Base-by-base conservation (phyloP, 1,139 yeast species). In the Taphrina sp. region DNA sequence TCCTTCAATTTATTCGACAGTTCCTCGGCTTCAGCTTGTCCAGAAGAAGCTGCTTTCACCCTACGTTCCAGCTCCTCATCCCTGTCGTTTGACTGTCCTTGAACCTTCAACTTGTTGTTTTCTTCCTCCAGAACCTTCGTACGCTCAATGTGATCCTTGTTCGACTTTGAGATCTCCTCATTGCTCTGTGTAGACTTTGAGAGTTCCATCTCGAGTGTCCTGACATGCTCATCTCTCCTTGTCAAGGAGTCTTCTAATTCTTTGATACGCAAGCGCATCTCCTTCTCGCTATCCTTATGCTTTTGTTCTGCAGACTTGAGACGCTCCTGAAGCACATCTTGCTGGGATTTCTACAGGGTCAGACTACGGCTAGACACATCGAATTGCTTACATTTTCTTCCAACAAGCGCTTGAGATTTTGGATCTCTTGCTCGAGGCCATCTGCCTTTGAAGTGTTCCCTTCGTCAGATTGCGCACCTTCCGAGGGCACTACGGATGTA, bases 151-250 rank as follows among this genome's bases (percentile, higher is more conserved):
- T 52, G 23, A 29, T 42, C 46, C 26, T 28, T 24, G 10, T 23
- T 34, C 22, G 52, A 17, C 4, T 14, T 2, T 16, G 24, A 16
- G 12, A 23, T 33, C 5, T 35, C 24, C n/a, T 45, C 42, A 3
- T 26, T 31, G n/a, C 35, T 29, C 35, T 45, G 43, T 19, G 39
- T 17, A 7, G 31, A 5, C 19, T 43, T 43, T 5, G 47, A 43
- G 20, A 43, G 19, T 12, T 43, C 47, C 24, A 43, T 36, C 38
- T 43, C 47, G 7, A 43, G 29, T 5, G 36, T 31, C 19, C 31
- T 36, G 26, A 43, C 38, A 7, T 43, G 47, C n/a, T 43, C 47
- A n/a, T 43, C 47, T 5, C 52, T 33, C 14, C 42, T 20, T 5
- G 42, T 16, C 26, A 24, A 24, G 23, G 52, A 22, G 24, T 23